These are phyloP conservation scores for Hypericum androsaemum DNA, from an alignment of 345 rosid species.

Conservation along the genomic window DNA sequence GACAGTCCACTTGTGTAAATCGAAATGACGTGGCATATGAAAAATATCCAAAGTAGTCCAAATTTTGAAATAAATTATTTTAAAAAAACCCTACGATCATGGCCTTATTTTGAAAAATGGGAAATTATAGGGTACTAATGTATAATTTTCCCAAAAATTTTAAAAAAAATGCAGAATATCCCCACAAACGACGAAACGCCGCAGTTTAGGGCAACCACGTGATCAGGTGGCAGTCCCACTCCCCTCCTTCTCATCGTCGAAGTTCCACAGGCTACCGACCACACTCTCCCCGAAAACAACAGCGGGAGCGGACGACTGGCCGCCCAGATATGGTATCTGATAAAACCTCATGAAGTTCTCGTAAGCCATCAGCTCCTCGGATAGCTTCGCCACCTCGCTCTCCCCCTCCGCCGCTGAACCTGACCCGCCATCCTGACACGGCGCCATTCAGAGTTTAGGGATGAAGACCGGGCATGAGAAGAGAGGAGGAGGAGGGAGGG, in stretches of 20 bases:
- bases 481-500: not conserved
- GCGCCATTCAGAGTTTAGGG: constrained; percentile 11
- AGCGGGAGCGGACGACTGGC: constrained; percentile 33
- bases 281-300: constrained; percentile 32
- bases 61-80: too few relatives aligned
- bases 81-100: too few relatives aligned
- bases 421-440: constrained; percentile 7
- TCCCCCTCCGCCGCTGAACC: constrained; percentile 22
- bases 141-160: too few relatives aligned
- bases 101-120: too few relatives aligned
- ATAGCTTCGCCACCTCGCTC: constrained; percentile 35
- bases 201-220: too few relatives aligned
- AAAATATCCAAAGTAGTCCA: too few relatives aligned
- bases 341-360: constrained; percentile 69
- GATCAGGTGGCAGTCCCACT: constrained; percentile 7
- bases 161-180: too few relatives aligned
- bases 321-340: constrained; percentile 62
- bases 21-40: too few relatives aligned
- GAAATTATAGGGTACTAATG: too few relatives aligned
- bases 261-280: constrained; percentile 54
- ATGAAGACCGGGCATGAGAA: too few relatives aligned
- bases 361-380: constrained; percentile 66
- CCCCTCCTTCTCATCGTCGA: constrained; percentile 30
- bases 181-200: too few relatives aligned
- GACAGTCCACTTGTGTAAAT: too few relatives aligned